Base-by-base conservation (phyloP, 306 rosid genomes). In the Cucurbita ficifolia region DNA sequence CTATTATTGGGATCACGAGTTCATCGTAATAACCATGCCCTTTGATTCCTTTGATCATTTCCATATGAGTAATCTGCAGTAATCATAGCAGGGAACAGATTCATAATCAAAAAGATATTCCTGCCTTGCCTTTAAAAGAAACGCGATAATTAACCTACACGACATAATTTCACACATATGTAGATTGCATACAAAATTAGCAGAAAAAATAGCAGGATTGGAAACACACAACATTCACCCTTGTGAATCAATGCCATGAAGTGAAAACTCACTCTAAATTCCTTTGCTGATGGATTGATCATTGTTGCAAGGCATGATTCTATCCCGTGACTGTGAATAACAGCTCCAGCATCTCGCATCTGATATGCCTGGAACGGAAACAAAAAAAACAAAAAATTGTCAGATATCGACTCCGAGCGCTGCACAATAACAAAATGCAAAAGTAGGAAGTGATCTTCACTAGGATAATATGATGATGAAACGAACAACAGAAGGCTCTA, bases 21-120 rank as follows among this genome's bases (percentile, higher is more conserved):
- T 94, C 98, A 82, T 94, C 98, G 82, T 87, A 82, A 83, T 94
- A 94, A 68, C 98, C 98, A 83, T 94, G 98, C 75, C 97, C 98
- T 79, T 90, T 78, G 86, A 94, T 94, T 82, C 97, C 98, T 85
- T 94, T 94, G 78, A 94, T 94, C 98, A 93, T 93, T 86, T 93
- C 98, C 98, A 94, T 90, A 84, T 94, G 97, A 77, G 94, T 86
- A 58, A 94, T 94, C 98, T 94, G 92, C 86, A 85, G 67, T n/a
- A 60, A 45, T n/a, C n/a, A 17, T 71, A 18, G 60, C 36, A 80
- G 50, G 36, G 40, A 75, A 43, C 65, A 73, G 40, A 22, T 7
- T 21, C 73, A 51, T 61, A 70, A 68, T 40, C 5, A 29, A 39
- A 63, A 43, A 12, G 55, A 67, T 67, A 43, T 67, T 45, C 19